Evolutionary conservation across 768 basidiomycete species (phyloP), one percentile per base, ranked within the genome.

Genomic region (Boletellus sp.): DNA sequence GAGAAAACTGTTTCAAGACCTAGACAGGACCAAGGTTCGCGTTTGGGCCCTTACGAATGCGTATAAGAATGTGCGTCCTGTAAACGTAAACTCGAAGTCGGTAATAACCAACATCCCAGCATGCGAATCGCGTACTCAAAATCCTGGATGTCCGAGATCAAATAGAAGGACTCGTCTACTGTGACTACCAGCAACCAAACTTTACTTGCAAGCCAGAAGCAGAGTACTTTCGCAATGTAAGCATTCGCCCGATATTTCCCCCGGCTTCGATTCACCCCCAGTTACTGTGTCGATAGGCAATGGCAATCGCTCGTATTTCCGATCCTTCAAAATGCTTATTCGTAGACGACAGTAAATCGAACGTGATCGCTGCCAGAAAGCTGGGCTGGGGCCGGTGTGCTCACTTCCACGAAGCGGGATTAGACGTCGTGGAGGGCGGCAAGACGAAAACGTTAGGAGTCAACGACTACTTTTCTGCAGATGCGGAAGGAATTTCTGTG

Each of bases 41-140:
- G 82, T 93, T 5, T 93, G 90, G 90, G 89, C 79, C 3, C 68
- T 93, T 37, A 94, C 91, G 4, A 94, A 94, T 61, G 91, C 91
- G 11, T 92, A 91, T 64, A 74, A 75, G 48, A 73, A 79, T 20
- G 90, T 90, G 66, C 19, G 68, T 47, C 23, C 12, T n/a, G 39
- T 75, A 68, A 36, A 33, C 6, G 17, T 9, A 32, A 20, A 19
- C 17, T 24, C 31, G 20, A 34, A 31, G n/a, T 22, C 8, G 48
- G 37, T 47, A 42, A 59, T 55, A 36, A 56, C 19, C 7, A 42
- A 43, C 8, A 36, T 17, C 31, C 4, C 56, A 94, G 90, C 91
- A 94, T 65, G 91, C 91, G 12, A 72, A 79, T 58, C 79, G 91
- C 19, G 91, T 94, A 2, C 75, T 94, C 48, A 72, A 74, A 15